Evolutionary conservation across 192 early-diverging fungal genomes (phyloP).

Genomic region (Umbelopsis sp.): DNA sequence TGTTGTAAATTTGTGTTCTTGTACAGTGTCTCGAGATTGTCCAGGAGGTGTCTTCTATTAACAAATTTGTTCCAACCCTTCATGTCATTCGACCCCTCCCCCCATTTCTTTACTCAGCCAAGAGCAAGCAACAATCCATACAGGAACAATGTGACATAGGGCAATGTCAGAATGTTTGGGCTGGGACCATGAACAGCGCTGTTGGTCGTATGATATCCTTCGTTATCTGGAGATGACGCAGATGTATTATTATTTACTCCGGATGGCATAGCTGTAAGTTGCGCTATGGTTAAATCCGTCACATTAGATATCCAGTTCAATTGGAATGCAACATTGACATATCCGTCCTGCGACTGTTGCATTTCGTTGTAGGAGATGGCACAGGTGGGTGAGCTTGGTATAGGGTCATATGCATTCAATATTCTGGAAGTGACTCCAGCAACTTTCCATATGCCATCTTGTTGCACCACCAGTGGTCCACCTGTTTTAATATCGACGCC

Average conservation of each 20-base stretch:
- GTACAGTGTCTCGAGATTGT: constrained; percentile 8
- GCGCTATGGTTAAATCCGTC: background rate
- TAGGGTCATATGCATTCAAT: constrained; percentile 10
- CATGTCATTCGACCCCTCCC: background rate
- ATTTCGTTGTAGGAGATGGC: constrained; percentile 1
- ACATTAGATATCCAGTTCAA: background rate
- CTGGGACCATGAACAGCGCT: too few relatives aligned
- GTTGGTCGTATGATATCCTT: background rate
- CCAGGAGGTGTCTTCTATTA: background rate
- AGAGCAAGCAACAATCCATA: background rate
- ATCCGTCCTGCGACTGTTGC: background rate
- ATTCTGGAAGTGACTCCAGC: background rate
- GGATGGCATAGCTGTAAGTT: background rate
- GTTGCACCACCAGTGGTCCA: background rate
- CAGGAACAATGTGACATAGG: background rate
- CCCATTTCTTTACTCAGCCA: background rate
- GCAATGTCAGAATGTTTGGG: background rate
- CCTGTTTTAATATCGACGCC: background rate
- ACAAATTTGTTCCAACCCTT: background rate
- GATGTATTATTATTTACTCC: background rate
- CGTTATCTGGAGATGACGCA: background rate
- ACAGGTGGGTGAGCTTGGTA: background rate
- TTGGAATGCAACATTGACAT: background rate
- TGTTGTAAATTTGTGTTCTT: background rate
- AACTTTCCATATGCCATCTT: constrained; percentile 7